A percentile compares a stretch with the other conserved stretches of the same genome.
Evolutionary conservation across 805 yeast genomes (phyloP).

Genomic region (Isabelozyma gotoi): DNA sequence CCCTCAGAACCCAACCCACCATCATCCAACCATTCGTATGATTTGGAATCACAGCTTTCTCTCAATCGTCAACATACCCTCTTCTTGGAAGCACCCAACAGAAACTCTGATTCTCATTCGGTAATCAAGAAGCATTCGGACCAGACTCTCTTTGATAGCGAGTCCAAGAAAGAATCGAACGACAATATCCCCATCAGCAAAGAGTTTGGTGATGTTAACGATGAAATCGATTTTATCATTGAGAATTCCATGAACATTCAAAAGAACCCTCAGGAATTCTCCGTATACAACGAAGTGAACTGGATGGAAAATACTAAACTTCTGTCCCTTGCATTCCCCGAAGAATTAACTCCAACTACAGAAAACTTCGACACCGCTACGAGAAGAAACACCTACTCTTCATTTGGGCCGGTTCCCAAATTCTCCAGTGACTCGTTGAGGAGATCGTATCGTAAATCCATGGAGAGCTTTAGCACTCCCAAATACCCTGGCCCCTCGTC

Average conservation of each 20-base stretch:
- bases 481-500: not conserved
- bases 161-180: not conserved
- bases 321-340: slow-evolving; percentile 2
- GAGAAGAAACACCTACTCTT: not conserved
- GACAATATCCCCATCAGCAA: not conserved
- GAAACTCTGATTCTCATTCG: not conserved
- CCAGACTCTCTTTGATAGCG: slow-evolving; percentile 5
- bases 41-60: not conserved
- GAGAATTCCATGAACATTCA: slow-evolving; percentile 8
- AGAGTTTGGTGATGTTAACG: not conserved
- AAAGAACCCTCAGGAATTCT: slow-evolving; percentile 5
- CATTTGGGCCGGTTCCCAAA: not conserved
- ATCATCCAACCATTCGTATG: not conserved
- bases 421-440: not conserved
- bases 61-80: not conserved
- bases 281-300: slow-evolving; percentile 10
- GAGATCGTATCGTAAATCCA: not conserved
- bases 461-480: not conserved
- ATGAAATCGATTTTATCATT: slow-evolving; percentile 7
- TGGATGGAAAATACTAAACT: slow-evolving; percentile 20
- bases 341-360: not conserved
- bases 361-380: not conserved
- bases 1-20: not conserved
- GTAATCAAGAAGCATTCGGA: slow-evolving; percentile 14
- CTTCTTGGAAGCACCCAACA: not conserved